A percentile compares a stretch with the other conserved stretches of the same genome.
Conservation (phyloP, 2,329 filamentous ascomycete species). For the Diaporthe eres region DNA sequence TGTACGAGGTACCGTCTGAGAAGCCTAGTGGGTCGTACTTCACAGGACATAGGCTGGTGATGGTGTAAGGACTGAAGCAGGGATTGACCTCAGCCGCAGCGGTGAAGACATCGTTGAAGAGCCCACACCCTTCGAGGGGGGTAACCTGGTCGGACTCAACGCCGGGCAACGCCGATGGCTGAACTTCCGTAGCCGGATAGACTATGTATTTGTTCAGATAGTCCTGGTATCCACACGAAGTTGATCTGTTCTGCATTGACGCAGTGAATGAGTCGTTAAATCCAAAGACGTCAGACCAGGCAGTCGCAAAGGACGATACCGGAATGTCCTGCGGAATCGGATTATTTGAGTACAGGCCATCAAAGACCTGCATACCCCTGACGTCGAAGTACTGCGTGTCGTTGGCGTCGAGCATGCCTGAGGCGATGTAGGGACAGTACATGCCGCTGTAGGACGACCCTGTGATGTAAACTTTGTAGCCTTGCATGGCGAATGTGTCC, state of each 20-base stretch:
- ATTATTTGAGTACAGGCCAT: slow-evolving; percentile 72
- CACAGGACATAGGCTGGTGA: slow-evolving; percentile 70
- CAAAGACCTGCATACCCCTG: slow-evolving; percentile 77
- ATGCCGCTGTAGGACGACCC: slow-evolving; percentile 75
- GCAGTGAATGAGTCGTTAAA: slow-evolving; percentile 70
- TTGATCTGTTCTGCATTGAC: slow-evolving; percentile 62
- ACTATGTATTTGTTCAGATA: slow-evolving; percentile 71
- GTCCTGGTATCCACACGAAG: slow-evolving; percentile 71
- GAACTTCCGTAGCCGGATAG: slow-evolving; percentile 74
- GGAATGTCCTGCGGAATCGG: slow-evolving; percentile 57
- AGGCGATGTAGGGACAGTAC: slow-evolving; percentile 77
- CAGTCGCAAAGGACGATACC: slow-evolving; percentile 69
- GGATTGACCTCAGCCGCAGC: slow-evolving; percentile 73
- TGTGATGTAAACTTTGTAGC: slow-evolving; percentile 77
- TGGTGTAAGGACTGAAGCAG: slow-evolving; percentile 81
- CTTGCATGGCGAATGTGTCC: slow-evolving; percentile 74
- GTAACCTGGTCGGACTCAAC: slow-evolving; percentile 51
- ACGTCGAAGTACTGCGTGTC: slow-evolving; percentile 76
- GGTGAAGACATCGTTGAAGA: slow-evolving; percentile 66
- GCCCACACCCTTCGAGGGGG: slow-evolving; percentile 63
- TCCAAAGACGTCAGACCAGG: slow-evolving; percentile 69
- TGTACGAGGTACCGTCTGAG: slow-evolving; percentile 71
- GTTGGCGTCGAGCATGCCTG: slow-evolving; percentile 74
- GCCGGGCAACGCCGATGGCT: slow-evolving; percentile 64
- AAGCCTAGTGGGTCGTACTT: slow-evolving; percentile 76